Evolutionary conservation across 495 filamentous ascomycete genomes (phyloP), one percentile per base, ranked within the genome.

Genomic region (Tuber melanosporum): DNA sequence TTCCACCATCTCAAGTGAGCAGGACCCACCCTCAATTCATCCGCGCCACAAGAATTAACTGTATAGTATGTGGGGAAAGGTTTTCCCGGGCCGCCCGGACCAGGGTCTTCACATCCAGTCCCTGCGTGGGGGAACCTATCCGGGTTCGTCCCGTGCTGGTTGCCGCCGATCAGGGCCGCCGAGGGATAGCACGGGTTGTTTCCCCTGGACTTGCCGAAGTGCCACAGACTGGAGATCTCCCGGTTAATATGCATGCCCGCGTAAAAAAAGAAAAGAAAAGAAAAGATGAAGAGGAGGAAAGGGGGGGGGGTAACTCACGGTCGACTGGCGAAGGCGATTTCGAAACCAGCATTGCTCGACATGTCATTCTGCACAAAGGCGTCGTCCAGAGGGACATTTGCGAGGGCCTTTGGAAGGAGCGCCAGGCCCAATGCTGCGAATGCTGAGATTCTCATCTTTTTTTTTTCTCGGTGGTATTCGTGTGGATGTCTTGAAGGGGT

Each of bases 11-110:
- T 41, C n/a, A 62, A 8, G 7, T 36, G 6, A 6, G 2, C n/a
- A n/a, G 7, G 17, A 74, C 77, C 49, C 62, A 79, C 81, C 8
- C 81, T 74, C n/a, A 83, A 42, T 62, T 83, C 80, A 62, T 78
- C 75, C 9, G 41, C 46, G 0, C 71, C 17, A 17, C 81, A 83
- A 46, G 22, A 76, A 42, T 77, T 82, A 41, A 78, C 77, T 3
- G 57, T 80, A 39, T 73, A 83, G n/a, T 83, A 83, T 20, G 81
- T 83, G 17, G 82, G 82, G 74, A 83, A 83, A 2, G 81, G 45
- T 19, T 41, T 81, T 3, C 74, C 75, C 39, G 9, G n/a, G 19
- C 71, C 70, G 12, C 77, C 80, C n/a, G 73, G 72, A 14, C 81
- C 81, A 0, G 81, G 81, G 22, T 82, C 66, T 0, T 71, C 62